Percentiles rank a stretch among this genome's conserved stretches.
These are phyloP conservation scores for Buddleja alternifolia DNA, from an alignment of 257 asterid genomes.

Conservation along the genomic window DNA sequence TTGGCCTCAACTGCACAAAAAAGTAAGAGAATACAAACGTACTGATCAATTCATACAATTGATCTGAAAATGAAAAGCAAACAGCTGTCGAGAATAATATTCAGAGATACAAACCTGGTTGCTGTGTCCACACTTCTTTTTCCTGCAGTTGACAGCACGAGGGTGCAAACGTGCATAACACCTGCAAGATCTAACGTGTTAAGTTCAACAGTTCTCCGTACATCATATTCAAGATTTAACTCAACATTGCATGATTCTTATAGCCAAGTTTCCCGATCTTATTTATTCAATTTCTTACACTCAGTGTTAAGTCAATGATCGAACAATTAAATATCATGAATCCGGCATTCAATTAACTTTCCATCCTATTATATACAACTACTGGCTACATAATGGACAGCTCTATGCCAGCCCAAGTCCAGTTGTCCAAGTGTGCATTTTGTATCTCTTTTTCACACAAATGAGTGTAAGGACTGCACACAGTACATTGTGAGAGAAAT, in stretches of 20 bases:
- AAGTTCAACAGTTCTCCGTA: neutral
- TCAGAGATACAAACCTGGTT: slow-evolving; percentile 56
- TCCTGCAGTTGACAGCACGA: slow-evolving; percentile 90
- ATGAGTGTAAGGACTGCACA: no score
- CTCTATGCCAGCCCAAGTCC: no score
- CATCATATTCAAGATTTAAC: neutral
- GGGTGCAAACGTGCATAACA: slow-evolving; percentile 91
- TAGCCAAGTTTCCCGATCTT: neutral
- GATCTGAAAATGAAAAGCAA: neutral
- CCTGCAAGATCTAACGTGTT: slow-evolving; percentile 32
- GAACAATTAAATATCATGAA: no score
- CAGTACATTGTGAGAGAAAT: no score
- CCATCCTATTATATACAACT: no score
- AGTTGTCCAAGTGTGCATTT: no score
- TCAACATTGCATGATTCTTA: neutral
- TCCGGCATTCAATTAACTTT: no score
- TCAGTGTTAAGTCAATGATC: no score
- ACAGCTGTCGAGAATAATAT: neutral
- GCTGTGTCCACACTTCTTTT: slow-evolving; percentile 92
- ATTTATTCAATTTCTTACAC: neutral
- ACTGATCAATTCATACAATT: neutral
- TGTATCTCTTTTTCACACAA: no score
- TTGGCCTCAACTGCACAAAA: slow-evolving; percentile 57
- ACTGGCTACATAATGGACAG: no score
- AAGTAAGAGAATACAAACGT: neutral